These are phyloP conservation scores for Paecilomyces sp. DNA, from an alignment of 2,329 filamentous ascomycete species.

Conservation along the genomic window DNA sequence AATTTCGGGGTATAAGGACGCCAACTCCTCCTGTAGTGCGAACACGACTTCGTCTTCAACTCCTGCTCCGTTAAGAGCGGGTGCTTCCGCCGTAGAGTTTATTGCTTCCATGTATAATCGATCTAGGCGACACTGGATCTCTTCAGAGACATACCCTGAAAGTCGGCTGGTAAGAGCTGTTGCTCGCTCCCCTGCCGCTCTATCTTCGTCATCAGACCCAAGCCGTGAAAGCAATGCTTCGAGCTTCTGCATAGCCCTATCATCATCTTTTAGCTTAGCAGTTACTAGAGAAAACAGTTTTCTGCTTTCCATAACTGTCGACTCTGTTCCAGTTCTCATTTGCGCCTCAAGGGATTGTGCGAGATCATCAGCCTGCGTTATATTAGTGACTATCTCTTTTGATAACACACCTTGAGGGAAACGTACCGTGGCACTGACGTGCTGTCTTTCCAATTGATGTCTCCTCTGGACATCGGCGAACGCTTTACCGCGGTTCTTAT, in stretches of 20 bases:
- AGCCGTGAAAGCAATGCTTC: constrained; percentile 22
- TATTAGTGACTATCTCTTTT: constrained; percentile 7
- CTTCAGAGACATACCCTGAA: constrained; percentile 26
- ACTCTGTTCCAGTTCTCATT: constrained; percentile 24
- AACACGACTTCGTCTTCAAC: constrained; percentile 11
- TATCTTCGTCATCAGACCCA: constrained; percentile 21
- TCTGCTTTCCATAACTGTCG: constrained; percentile 22
- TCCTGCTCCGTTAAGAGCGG: neutral
- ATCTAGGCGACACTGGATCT: constrained; percentile 32
- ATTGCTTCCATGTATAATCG: constrained; percentile 30
- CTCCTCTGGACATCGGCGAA: constrained; percentile 24
- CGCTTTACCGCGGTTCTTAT: constrained; percentile 17
- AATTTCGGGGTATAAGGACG: constrained; percentile 33
- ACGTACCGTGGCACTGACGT: constrained; percentile 23
- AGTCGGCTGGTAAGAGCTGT: constrained; percentile 21
- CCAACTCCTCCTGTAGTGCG: constrained; percentile 28
- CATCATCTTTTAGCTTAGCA: constrained; percentile 28
- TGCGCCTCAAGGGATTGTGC: constrained; percentile 22
- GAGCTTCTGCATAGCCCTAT: constrained; percentile 22
- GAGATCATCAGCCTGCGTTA: constrained; percentile 27
- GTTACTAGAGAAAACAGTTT: constrained; percentile 26
- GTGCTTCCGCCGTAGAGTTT: constrained; percentile 1
- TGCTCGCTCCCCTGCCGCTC: constrained; percentile 18
- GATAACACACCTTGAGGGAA: neutral
- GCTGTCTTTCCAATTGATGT: constrained; percentile 28